phyloP scores from a whole-genome alignment of 1,284 basidiomycete species.

The Acaromyces ingoldii region DNA sequence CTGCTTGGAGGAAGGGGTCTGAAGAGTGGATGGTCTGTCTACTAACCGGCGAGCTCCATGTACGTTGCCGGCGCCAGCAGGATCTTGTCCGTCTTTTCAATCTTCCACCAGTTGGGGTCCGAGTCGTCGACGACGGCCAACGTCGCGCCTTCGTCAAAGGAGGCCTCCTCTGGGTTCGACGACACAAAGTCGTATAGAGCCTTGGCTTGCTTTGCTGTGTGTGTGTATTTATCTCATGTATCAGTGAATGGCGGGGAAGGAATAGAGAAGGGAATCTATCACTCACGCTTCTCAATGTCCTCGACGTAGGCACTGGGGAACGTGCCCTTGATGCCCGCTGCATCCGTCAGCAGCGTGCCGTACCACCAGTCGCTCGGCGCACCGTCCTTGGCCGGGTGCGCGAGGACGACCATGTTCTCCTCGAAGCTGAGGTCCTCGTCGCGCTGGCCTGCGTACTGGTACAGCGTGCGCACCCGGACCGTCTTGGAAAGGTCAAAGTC shows the following conservation, averaged over 20 bases:
- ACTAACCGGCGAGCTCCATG: slow-evolving; percentile 34
- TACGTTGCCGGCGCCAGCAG: slow-evolving; percentile 47
- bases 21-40: slow-evolving; percentile 17
- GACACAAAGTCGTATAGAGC: slow-evolving; percentile 48
- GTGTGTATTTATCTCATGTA: too few relatives aligned
- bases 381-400: slow-evolving; percentile 76
- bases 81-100: slow-evolving; percentile 36
- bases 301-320: slow-evolving; percentile 77
- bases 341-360: slow-evolving; percentile 64
- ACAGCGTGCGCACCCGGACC: slow-evolving; percentile 61
- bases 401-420: slow-evolving; percentile 72
- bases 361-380: slow-evolving; percentile 72
- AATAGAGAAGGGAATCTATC: too few relatives aligned
- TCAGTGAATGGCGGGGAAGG: too few relatives aligned
- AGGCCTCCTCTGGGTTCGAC: slow-evolving; percentile 41
- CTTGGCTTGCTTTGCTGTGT: slow-evolving; percentile 29
- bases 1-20: slow-evolving; percentile 8
- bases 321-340: slow-evolving; percentile 66
- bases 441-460: slow-evolving; percentile 73
- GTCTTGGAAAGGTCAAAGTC: slow-evolving; percentile 67
- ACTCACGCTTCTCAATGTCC: slow-evolving; percentile 27
- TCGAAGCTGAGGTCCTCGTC: slow-evolving; percentile 79
- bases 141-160: slow-evolving; percentile 35
- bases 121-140: slow-evolving; percentile 43
- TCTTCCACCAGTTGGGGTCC: slow-evolving; percentile 47